Evolutionary conservation across 768 basidiomycete species (phyloP).

Genomic region (Auricularia heimuer): DNA sequence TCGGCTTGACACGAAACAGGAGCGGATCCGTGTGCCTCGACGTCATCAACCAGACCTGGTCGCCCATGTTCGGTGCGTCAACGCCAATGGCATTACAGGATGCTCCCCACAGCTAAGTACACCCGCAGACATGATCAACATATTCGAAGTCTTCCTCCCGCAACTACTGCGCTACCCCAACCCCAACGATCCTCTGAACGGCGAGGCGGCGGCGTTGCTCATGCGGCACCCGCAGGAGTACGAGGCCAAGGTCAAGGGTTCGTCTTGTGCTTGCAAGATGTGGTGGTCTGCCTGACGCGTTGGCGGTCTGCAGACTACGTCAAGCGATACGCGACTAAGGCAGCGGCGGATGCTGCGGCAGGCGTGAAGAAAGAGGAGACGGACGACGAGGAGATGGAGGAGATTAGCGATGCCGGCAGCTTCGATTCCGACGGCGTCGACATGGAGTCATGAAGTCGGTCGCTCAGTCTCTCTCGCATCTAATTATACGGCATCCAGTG

Average conservation of each 20-base stretch:
- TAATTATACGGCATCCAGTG: background rate
- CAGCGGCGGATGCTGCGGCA: slow-evolving; percentile 68
- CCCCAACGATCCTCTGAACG: slow-evolving; percentile 95
- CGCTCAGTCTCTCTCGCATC: background rate
- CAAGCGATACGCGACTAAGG: slow-evolving; percentile 87
- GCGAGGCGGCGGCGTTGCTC: slow-evolving; percentile 92
- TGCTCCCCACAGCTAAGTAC: background rate
- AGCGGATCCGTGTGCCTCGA: slow-evolving; percentile 98
- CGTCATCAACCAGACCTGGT: slow-evolving; percentile 99
- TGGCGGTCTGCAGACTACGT: slow-evolving; percentile 67
- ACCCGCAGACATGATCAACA: slow-evolving; percentile 90
- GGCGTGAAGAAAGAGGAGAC: slow-evolving; percentile 62
- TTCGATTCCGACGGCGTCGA: slow-evolving; percentile 55
- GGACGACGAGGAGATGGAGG: slow-evolving; percentile 39
- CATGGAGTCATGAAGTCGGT: slow-evolving; percentile 7
- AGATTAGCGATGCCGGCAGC: slow-evolving; percentile 82
- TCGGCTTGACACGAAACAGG: slow-evolving; percentile 30
- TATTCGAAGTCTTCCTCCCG: slow-evolving; percentile 96
- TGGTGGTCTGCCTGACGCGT: background rate
- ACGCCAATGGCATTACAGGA: background rate
- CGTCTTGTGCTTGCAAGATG: slow-evolving; percentile 11
- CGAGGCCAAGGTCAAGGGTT: slow-evolving; percentile 87
- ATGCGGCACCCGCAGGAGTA: slow-evolving; percentile 98
- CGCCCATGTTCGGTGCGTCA: slow-evolving; percentile 93
- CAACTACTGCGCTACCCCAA: slow-evolving; percentile 97